Evolutionary conservation across 2,329 filamentous ascomycete genomes (phyloP), one percentile per base, ranked within the genome.

Genomic region (Reticulascus tulasneorum): DNA sequence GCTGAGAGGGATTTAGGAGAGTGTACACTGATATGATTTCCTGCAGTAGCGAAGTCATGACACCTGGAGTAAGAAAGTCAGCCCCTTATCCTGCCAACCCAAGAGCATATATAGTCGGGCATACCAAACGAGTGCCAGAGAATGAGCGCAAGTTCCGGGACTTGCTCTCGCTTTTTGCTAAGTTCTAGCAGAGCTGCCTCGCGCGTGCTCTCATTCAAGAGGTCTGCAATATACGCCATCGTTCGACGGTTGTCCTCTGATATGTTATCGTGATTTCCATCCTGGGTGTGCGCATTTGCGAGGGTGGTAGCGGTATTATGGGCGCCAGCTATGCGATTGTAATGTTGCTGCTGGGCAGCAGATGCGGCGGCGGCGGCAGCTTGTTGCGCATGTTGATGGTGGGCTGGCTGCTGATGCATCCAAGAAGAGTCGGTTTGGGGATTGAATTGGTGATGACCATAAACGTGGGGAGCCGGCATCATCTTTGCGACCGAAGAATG

Each of bases 11-110:
- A 61, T 95, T 98, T 52, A 98, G 78, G 5, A 98, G 78, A 19
- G 89, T 94, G 59, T 98, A 98, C 37, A 98, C 93, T 9, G 91
- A 96, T 57, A 98, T 98, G 59, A 98, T 98, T 67, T 98, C 93
- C 63, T 97, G 91, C 22, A 97, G 77, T 17, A 98, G 73, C 36
- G 89, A 94, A 29, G 93, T 96, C 93, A 98, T 98, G 55, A 98
- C 93, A 54, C 90, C 89, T 95, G 48, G 17, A 47, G 40, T 23
- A 5, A 13, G 3, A 13, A 42, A 37, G 16, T 25, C 17, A 11
- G 18, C 15, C 21, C n/a, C 8, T 15, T 19, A 8, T 13, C 17
- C 28, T 11, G n/a, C 9, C n/a, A n/a, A n/a, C n/a, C n/a, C n/a
- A n/a, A 29, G 27, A 29, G 4, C 27, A 29, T 10, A 10, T 4